Conservation (phyloP, 805 yeast species). For the Candida lessepsii region DNA sequence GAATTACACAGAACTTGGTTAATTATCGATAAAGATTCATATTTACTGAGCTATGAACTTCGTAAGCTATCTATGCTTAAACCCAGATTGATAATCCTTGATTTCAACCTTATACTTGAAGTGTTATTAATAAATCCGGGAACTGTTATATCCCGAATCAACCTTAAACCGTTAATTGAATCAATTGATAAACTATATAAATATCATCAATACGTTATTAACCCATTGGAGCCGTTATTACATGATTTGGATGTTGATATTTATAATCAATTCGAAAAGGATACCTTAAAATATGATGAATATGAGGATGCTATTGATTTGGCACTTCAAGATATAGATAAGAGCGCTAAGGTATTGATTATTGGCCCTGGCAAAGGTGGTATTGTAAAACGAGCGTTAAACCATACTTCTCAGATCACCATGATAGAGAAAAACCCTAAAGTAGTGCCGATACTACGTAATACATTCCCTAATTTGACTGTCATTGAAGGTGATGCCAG, state of each 20-base stretch:
- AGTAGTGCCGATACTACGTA: conserved; percentile 7
- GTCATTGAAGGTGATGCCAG: conserved; percentile 62
- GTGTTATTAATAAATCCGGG: conserved; percentile 2
- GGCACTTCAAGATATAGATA: conserved; percentile 42
- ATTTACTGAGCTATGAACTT: background rate
- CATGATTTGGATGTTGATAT: conserved; percentile 55
- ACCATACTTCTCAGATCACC: conserved; percentile 13
- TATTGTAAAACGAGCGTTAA: conserved; percentile 45
- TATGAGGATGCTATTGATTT: conserved; percentile 63
- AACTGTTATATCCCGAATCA: background rate
- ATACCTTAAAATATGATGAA: conserved; percentile 61
- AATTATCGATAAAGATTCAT: background rate
- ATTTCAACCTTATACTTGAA: background rate
- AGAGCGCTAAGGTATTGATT: conserved; percentile 42
- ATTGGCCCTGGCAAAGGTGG: conserved; percentile 93
- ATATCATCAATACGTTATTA: conserved; percentile 20
- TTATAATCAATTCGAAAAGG: conserved; percentile 72
- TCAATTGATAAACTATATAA: background rate
- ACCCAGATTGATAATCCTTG: conserved; percentile 3
- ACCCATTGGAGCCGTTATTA: conserved; percentile 73
- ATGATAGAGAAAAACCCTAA: conserved; percentile 67
- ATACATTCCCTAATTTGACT: conserved; percentile 16
- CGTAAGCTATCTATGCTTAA: background rate
- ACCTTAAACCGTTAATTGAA: background rate
- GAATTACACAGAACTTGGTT: background rate